phyloP scores from a whole-genome alignment of 2,329 filamentous ascomycete genomes.

The Clonostachys rhizophaga region DNA sequence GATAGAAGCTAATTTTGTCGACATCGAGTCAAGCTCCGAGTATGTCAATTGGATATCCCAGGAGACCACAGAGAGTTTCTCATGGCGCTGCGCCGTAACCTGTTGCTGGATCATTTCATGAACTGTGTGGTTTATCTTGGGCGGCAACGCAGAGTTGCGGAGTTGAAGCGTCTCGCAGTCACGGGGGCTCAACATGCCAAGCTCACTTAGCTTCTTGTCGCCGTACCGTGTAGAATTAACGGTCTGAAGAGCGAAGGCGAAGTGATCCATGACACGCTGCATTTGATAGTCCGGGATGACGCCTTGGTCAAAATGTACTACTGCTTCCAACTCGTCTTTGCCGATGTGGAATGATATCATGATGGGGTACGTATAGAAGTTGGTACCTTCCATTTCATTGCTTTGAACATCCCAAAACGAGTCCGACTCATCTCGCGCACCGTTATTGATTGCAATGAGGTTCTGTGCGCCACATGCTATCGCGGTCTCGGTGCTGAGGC shows the following conservation, averaged over 20 bases:
- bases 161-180: constrained; percentile 27
- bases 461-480: constrained; percentile 12
- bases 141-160: constrained; percentile 27
- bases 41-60: constrained; percentile 38
- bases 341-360: constrained; percentile 12
- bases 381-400: constrained; percentile 12
- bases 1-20: constrained; percentile 23
- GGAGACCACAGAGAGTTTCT: constrained; percentile 25
- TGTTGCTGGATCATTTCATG: constrained; percentile 30
- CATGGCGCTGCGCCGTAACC: constrained; percentile 12
- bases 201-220: background rate
- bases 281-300: constrained; percentile 6
- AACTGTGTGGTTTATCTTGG: constrained; percentile 25
- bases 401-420: constrained; percentile 8
- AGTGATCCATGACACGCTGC: constrained; percentile 9
- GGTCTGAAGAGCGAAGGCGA: constrained; percentile 3
- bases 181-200: no score
- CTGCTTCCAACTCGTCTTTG: constrained; percentile 8
- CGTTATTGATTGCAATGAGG: constrained; percentile 11
- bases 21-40: constrained; percentile 24
- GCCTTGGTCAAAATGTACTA: constrained; percentile 10
- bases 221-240: constrained; percentile 2
- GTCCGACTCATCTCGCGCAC: constrained; percentile 1
- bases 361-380: constrained; percentile 14
- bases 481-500: constrained; percentile 5